Base-by-base conservation (phyloP, 305 asterid species). In the Fraxinus nigra region DNA sequence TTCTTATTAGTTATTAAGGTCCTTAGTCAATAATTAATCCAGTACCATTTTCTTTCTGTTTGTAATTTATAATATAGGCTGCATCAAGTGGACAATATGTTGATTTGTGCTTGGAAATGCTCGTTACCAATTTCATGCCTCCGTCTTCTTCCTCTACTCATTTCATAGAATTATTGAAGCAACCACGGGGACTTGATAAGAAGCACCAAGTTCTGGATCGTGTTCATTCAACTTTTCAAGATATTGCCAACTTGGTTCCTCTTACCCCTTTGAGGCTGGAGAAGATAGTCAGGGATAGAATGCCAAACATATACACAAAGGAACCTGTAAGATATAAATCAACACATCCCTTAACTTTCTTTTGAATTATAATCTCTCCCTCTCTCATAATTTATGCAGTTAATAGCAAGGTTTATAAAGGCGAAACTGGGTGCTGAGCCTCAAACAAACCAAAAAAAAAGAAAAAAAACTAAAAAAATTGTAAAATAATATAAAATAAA, bases 51-150 rank as follows among this genome's bases (percentile, higher is more conserved):
- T 61, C 79, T 79, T 11, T 14, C 38, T 67, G 8, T 67, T 67
- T 1, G 37, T 67, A 67, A 14, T 48, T 48, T 48, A 1, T 48
- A 48, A 67, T 28, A 28, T 28, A 96, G 99, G 99, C 98, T 87
- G 89, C 97, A 80, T 90, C 97, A 69, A 91, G 86, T 83, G 98
- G 97, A 76, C 86, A 88, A 38, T 89, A 82, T 86, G 83, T 97
- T 67, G 97, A 94, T 84, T 81, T 92, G 85, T 97, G 98, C 89
- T 88, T 97, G 94, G 93, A 93, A 75, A 88, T 90, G 94, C 98
- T 97, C 79, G 98, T 97, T 40, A 70, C 82, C 82, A 94, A 94
- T 90, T 97, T 97, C 88, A 80, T 85, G 85, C 98, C 99, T 1
- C 99, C 92, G 0, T 16, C 80, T 37, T 51, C 82, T 48, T 65